phyloP scores from a whole-genome alignment of 352 stramenopile genomes.

The Globisporangium heterothallicum region DNA sequence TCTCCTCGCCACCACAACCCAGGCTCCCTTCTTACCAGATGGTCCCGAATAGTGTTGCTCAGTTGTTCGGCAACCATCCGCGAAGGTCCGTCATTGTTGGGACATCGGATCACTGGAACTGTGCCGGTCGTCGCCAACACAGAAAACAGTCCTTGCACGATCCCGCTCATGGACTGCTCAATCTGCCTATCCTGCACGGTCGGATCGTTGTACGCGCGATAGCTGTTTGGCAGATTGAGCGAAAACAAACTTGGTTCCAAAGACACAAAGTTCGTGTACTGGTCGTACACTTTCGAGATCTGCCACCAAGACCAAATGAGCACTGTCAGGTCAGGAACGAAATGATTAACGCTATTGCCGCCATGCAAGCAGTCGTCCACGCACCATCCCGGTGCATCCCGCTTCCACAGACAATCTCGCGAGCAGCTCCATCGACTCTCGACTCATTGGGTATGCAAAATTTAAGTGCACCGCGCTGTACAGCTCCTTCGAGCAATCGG shows the following conservation, averaged over 20 bases:
- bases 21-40: constrained; percentile 37
- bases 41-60: constrained; percentile 70
- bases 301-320: constrained; percentile 10
- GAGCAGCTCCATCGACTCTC: constrained; percentile 84
- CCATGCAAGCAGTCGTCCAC: not conserved
- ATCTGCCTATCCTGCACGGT: constrained; percentile 72
- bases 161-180: constrained; percentile 63
- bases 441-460: constrained; percentile 89
- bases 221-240: constrained; percentile 91
- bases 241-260: constrained; percentile 94
- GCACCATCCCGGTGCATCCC: constrained; percentile 73
- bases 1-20: not conserved
- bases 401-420: constrained; percentile 71
- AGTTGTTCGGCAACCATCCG: constrained; percentile 96
- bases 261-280: constrained; percentile 97
- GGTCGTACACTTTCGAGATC: constrained; percentile 95
- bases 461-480: constrained; percentile 94
- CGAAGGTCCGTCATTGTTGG: constrained; percentile 88
- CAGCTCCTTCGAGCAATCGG: constrained; percentile 90
- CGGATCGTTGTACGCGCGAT: constrained; percentile 92
- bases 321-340: no score
- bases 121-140: constrained; percentile 90
- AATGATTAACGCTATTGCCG: not conserved
- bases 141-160: constrained; percentile 88
- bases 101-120: constrained; percentile 95